Percentiles rank a stretch among this genome's conserved stretches.
phyloP scores from a whole-genome alignment of 2,329 filamentous ascomycete species.

The Xylariaceae sp. region DNA sequence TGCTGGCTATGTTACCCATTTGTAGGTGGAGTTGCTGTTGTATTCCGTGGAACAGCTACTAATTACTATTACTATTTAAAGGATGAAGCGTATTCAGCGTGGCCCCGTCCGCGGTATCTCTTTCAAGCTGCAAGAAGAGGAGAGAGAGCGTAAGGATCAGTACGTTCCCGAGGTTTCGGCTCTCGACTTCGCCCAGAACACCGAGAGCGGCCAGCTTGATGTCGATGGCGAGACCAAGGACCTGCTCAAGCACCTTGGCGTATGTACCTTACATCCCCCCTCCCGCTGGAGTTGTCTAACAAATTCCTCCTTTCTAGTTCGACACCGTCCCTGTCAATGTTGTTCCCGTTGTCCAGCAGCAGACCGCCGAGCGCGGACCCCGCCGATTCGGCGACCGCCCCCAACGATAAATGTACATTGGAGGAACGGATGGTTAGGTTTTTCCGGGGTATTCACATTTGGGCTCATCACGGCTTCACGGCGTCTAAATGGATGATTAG shows the following conservation, averaged over 20 bases:
- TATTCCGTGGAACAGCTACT: background rate
- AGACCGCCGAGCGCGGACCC: slow-evolving; percentile 82
- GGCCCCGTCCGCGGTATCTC: slow-evolving; percentile 99
- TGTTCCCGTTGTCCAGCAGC: slow-evolving; percentile 86
- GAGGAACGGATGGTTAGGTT: slow-evolving; percentile 40
- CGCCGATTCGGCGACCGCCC: slow-evolving; percentile 77
- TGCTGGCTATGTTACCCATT: slow-evolving; percentile 96
- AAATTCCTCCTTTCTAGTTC: slow-evolving; percentile 67
- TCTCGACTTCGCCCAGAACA: slow-evolving; percentile 95
- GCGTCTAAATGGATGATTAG: slow-evolving; percentile 64
- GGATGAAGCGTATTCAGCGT: slow-evolving; percentile 99
- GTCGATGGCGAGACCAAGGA: slow-evolving; percentile 99
- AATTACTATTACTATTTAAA: slow-evolving; percentile 4
- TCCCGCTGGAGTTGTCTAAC: slow-evolving; percentile 5
- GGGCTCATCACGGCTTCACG: slow-evolving; percentile 53
- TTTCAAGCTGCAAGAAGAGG: slow-evolving; percentile 99
- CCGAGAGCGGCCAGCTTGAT: slow-evolving; percentile 90
- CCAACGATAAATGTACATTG: slow-evolving; percentile 41
- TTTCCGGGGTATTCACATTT: slow-evolving; percentile 54
- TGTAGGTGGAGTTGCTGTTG: slow-evolving; percentile 44
- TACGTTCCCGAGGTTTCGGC: slow-evolving; percentile 99
- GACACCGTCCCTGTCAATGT: slow-evolving; percentile 98
- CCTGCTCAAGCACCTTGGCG: slow-evolving; percentile 96
- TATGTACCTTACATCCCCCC: slow-evolving; percentile 62
- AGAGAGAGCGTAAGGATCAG: slow-evolving; percentile 99